phyloP scores from a whole-genome alignment of 306 rosid species.

The Trifolium dubium region DNA sequence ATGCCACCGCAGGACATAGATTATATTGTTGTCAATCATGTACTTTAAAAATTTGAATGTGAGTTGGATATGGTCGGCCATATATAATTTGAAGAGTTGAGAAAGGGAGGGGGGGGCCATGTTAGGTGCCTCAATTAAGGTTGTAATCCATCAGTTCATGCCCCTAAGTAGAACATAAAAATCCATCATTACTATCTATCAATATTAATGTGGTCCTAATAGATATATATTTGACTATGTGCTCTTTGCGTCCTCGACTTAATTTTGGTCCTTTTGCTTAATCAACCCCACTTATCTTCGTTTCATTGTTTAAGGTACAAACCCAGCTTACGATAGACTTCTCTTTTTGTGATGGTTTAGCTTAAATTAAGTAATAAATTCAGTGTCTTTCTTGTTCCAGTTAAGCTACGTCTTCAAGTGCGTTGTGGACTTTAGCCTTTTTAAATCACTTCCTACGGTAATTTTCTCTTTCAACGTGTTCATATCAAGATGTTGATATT shows the following conservation, averaged over 20 bases:
- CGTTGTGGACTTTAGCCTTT: slow-evolving; percentile 47
- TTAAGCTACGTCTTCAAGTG: slow-evolving; percentile 39
- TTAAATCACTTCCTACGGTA: slow-evolving; percentile 42
- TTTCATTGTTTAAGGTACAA: slow-evolving; percentile 55
- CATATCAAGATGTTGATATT: slow-evolving; percentile 32
- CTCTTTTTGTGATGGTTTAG: slow-evolving; percentile 42
- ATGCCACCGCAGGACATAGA: neutral
- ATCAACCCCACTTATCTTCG: slow-evolving; percentile 45
- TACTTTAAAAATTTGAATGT: slow-evolving; percentile 41
- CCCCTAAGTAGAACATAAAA: slow-evolving; percentile 38
- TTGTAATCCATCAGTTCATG: slow-evolving; percentile 45
- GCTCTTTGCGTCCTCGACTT: slow-evolving; percentile 41
- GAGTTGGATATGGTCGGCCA: slow-evolving; percentile 56
- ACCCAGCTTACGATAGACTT: slow-evolving; percentile 32
- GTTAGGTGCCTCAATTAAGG: slow-evolving; percentile 50
- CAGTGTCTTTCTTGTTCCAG: slow-evolving; percentile 48
- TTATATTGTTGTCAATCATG: slow-evolving; percentile 40
- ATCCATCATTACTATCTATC: slow-evolving; percentile 43
- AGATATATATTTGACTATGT: slow-evolving; percentile 31
- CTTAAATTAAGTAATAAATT: slow-evolving; percentile 41
- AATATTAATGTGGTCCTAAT: slow-evolving; percentile 41
- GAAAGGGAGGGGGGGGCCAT: slow-evolving; percentile 31
- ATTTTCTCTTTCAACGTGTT: slow-evolving; percentile 39
- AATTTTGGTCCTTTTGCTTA: slow-evolving; percentile 35
- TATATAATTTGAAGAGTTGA: slow-evolving; percentile 30